Conservation (phyloP, 1,284 basidiomycete species). For the Lentinula novae-zelandiae region DNA sequence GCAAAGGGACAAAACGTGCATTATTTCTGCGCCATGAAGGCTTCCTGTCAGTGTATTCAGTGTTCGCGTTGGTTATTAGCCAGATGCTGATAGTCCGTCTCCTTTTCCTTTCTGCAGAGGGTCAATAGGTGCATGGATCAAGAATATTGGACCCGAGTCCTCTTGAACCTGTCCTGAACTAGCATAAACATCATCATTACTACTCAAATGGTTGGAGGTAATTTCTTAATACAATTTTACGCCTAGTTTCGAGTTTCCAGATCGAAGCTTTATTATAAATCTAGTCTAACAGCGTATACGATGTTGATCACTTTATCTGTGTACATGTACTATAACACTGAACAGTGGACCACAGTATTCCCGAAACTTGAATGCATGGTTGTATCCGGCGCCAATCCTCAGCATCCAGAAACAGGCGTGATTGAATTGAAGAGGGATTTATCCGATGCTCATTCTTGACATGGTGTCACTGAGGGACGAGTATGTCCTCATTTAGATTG, state of each 20-base stretch:
- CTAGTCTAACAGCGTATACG: no score
- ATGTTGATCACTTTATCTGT: no score
- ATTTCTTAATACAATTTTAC: not conserved
- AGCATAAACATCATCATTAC: not conserved
- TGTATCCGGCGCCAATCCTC: not conserved
- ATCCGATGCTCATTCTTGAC: not conserved
- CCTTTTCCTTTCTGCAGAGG: constrained; percentile 49
- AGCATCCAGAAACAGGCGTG: not conserved
- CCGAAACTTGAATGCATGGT: not conserved
- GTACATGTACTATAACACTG: no score
- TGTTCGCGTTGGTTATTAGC: constrained; percentile 8
- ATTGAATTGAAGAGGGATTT: not conserved
- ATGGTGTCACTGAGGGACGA: not conserved
- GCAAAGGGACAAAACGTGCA: constrained; percentile 95
- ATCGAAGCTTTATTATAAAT: no score
- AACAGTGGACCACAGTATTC: no score
- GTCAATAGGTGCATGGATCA: constrained; percentile 93
- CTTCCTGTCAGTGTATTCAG: constrained; percentile 73
- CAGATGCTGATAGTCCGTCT: constrained; percentile 15
- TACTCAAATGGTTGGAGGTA: not conserved
- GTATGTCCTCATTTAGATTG: not conserved
- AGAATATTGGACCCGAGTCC: constrained; percentile 68
- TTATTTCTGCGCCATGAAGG: constrained; percentile 98
- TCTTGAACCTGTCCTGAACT: no score
- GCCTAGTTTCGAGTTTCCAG: no score